Evolutionary conservation across 1,284 basidiomycete species (phyloP), one percentile per base, ranked within the genome.

Genomic region (Sutorius eximius): DNA sequence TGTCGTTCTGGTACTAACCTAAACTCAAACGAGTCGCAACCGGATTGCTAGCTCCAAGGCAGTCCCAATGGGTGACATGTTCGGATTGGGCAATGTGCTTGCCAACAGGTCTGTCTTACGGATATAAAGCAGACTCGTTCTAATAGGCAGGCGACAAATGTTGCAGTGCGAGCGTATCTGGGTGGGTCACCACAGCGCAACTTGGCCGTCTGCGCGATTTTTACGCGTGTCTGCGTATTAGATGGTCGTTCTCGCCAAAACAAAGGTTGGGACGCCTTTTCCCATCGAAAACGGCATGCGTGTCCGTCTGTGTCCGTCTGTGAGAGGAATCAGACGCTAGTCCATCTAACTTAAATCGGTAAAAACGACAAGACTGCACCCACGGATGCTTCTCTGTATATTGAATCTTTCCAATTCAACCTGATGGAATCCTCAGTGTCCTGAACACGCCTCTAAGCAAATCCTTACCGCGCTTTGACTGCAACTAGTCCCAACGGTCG

Each of bases 261-360:
- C 22, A 38, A 38, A 18, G 16, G 34, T 18, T n/a, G 20, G 38
- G 38, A 27, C 12, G 34, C 34, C 30, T 20, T 45, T 53, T 34
- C 58, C 48, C 50, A 43, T 53, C 27, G 18, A 33, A 48, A 33
- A 44, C 20, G 8, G 24, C 24, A 41, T 12, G 32, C 20, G 12
- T 43, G n/a, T 41, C 47, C 24, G 32, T 34, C 33, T 49, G 24
- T 16, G 11, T 56, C 52, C 38, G 38, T 40, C 57, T 53, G 41
- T 61, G 50, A 52, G 45, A 55, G 52, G 37, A 32, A 47, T 49
- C 37, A 49, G 32, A 32, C 40, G 12, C 48, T 45, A 27, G 36
- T 7, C 43, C 36, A 53, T 50, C 55, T 55, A 55, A 13, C 62
- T 65, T 41, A 53, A 61, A 59, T 43, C 33, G 61, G 63, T 27